Percentiles rank a stretch among this genome's conserved stretches.
phyloP scores from a whole-genome alignment of 371 early-diverging fungal genomes.

The Mucor circinelloides region DNA sequence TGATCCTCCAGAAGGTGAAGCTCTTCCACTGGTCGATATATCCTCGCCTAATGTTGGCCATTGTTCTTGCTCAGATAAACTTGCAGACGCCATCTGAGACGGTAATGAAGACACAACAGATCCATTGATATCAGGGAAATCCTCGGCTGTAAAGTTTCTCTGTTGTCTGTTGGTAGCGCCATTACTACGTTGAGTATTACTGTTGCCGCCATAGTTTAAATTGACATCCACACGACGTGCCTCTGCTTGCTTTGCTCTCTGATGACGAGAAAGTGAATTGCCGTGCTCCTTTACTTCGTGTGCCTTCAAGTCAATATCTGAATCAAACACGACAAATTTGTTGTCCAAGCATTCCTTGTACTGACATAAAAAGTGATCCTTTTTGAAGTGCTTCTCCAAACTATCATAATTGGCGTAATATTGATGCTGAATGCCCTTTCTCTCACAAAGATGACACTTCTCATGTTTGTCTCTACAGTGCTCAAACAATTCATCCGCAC shows the following conservation, averaged over 20 bases:
- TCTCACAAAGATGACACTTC: conserved; percentile 88
- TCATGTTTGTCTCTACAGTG: conserved; percentile 95
- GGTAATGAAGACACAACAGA: conserved; percentile 1
- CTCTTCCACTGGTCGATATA: conserved; percentile 20
- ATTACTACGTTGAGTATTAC: neutral
- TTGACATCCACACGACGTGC: conserved; percentile 51
- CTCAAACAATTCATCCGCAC: conserved; percentile 88
- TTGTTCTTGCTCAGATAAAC: conserved; percentile 7
- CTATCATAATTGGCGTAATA: conserved; percentile 83
- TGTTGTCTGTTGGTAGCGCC: neutral
- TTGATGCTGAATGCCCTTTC: conserved; percentile 72
- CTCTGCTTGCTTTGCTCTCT: conserved; percentile 33
- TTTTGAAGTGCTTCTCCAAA: conserved; percentile 84
- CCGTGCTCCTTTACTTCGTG: conserved; percentile 69
- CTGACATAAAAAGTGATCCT: conserved; percentile 82
- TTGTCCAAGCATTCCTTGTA: conserved; percentile 85
- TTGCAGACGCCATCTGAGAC: neutral
- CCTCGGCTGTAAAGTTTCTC: conserved; percentile 9
- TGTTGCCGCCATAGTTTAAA: conserved; percentile 42
- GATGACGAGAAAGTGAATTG: conserved; percentile 31
- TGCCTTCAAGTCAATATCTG: conserved; percentile 89
- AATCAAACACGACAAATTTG: conserved; percentile 94
- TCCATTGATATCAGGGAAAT: conserved; percentile 38
- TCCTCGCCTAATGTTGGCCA: conserved; percentile 29
- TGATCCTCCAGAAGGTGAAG: conserved; percentile 8